Conservation (phyloP, 2,329 filamentous ascomycete genomes). For the Aaosphaeria arxii region DNA sequence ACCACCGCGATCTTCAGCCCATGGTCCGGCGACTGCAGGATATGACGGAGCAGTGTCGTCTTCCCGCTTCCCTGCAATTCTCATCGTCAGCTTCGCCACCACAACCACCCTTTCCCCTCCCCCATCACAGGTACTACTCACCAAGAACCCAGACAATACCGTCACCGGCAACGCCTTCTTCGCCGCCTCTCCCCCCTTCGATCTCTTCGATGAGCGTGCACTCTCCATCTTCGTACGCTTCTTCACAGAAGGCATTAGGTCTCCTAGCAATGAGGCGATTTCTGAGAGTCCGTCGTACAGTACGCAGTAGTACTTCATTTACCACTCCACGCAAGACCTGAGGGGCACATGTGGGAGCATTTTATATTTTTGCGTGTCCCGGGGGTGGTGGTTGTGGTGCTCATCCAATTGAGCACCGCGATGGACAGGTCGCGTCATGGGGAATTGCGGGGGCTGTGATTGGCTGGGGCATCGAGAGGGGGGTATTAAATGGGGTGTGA, state of each 20-base stretch:
- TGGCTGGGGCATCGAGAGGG: too few species aligned
- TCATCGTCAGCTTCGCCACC: too few species aligned
- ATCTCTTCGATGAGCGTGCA: background rate
- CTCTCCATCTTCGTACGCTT: background rate
- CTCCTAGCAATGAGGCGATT: background rate
- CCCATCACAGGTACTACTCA: constrained; percentile 20
- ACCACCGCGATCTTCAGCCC: constrained; percentile 68
- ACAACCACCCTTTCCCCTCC: background rate
- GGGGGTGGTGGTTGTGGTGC: background rate
- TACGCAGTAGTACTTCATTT: background rate
- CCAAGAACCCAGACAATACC: constrained; percentile 59
- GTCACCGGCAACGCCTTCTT: constrained; percentile 54
- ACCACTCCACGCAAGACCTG: background rate
- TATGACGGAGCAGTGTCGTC: constrained; percentile 67
- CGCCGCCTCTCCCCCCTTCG: background rate
- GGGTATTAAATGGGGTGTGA: too few species aligned
- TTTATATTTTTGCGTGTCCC: constrained; percentile 2
- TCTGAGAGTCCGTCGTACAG: background rate
- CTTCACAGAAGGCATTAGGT: background rate
- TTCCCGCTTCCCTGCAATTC: constrained; percentile 62
- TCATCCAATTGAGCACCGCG: background rate
- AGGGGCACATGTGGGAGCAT: background rate
- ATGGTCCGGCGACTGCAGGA: constrained; percentile 62
- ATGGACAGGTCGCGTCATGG: background rate
- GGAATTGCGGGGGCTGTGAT: too few species aligned